These are phyloP conservation scores for Hapsidospora chrysogenum DNA, from an alignment of 495 filamentous ascomycete species.

Conservation along the genomic window DNA sequence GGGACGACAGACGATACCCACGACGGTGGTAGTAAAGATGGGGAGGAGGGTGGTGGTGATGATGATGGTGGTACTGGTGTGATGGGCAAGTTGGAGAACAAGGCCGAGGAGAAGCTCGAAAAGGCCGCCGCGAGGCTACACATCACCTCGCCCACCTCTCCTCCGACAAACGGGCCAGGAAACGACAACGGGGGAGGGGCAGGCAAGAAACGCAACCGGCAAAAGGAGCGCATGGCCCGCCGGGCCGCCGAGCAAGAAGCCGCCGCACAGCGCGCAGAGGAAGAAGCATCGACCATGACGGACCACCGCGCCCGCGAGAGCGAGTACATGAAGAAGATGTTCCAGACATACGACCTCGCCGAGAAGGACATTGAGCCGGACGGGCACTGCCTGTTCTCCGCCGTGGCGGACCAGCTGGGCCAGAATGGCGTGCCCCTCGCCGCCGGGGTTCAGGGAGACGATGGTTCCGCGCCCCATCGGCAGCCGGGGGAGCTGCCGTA, in stretches of 20 bases:
- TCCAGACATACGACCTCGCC: constrained; percentile 41
- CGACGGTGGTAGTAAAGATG: constrained; percentile 1
- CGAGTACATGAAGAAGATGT: constrained; percentile 45
- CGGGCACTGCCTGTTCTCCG: constrained; percentile 91
- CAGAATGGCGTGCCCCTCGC: constrained; percentile 20
- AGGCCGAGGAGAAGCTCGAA: constrained; percentile 1
- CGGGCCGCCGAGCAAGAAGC: constrained; percentile 72
- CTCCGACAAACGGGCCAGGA: too few species aligned
- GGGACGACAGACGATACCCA: constrained; percentile 16
- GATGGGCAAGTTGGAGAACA: constrained; percentile 4
- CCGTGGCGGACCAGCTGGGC: constrained; percentile 68
- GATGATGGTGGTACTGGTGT: constrained; percentile 6
- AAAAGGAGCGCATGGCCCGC: constrained; percentile 79
- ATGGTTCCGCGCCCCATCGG: too few species aligned
- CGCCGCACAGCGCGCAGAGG: constrained; percentile 42
- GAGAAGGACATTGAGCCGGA: constrained; percentile 77
- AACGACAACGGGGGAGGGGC: constrained; percentile 5
- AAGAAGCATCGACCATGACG: constrained; percentile 58
- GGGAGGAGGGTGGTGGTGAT: constrained; percentile 7
- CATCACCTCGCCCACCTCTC: constrained; percentile 8
- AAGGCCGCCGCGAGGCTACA: constrained; percentile 5
- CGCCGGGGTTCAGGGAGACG: constrained; percentile 14
- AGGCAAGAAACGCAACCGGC: constrained; percentile 67
- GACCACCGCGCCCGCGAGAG: constrained; percentile 61
- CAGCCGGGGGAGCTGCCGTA: constrained; percentile 20